phyloP scores from a whole-genome alignment of 352 stramenopile genomes.

The Peronospora tabacina region DNA sequence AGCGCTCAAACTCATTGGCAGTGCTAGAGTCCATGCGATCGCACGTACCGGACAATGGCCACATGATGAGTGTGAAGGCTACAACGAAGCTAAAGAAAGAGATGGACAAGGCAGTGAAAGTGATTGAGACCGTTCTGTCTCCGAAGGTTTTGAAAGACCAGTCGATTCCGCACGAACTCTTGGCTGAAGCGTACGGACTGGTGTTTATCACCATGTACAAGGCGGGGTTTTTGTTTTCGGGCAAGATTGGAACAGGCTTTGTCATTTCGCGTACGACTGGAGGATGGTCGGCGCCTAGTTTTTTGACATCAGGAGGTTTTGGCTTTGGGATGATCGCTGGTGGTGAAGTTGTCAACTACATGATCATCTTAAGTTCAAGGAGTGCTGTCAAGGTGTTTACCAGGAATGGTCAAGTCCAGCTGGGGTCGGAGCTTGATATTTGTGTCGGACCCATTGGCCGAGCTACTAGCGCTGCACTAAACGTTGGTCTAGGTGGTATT shows the following conservation, averaged over 20 bases:
- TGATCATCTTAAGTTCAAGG: conserved; percentile 69
- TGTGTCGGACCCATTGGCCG: conserved; percentile 61
- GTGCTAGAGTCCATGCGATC: conserved; percentile 30
- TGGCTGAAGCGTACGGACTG: conserved; percentile 64
- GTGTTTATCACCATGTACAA: conserved; percentile 83
- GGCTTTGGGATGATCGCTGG: conserved; percentile 84
- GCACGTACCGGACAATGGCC: conserved; percentile 19
- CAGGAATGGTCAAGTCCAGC: conserved; percentile 63
- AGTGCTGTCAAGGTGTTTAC: conserved; percentile 76
- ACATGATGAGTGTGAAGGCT: conserved; percentile 54
- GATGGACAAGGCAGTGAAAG: conserved; percentile 51
- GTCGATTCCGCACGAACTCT: conserved; percentile 68
- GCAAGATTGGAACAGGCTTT: conserved; percentile 72
- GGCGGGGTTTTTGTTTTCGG: conserved; percentile 67
- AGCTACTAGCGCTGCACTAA: conserved; percentile 53
- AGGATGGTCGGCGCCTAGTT: conserved; percentile 69
- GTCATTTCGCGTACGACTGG: conserved; percentile 61
- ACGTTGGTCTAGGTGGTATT: conserved; percentile 50
- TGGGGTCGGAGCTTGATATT: conserved; percentile 67
- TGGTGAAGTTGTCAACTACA: conserved; percentile 74
- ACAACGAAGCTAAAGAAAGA: conserved; percentile 52
- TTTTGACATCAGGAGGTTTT: conserved; percentile 58
- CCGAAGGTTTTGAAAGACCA: conserved; percentile 73
- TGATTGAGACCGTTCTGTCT: conserved; percentile 66
- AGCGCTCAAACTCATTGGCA: conserved; percentile 54